Conservation (phyloP, 371 early-diverging fungal species). For the Blakeslea trispora region DNA sequence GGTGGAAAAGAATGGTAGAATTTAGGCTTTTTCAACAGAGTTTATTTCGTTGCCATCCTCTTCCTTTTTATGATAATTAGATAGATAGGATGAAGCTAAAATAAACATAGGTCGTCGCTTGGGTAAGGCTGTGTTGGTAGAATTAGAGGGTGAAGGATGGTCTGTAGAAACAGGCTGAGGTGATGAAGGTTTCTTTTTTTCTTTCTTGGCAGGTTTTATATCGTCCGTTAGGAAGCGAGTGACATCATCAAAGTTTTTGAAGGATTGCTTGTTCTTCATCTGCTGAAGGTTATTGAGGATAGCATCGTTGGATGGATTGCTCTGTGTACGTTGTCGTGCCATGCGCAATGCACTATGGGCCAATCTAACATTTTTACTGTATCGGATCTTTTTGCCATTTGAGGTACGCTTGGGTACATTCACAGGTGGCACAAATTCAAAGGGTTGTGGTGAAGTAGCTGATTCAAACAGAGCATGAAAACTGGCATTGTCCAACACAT, state of each 20-base stretch:
- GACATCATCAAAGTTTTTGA: slow-evolving; percentile 20
- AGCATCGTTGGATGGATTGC: slow-evolving; percentile 26
- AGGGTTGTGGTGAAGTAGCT: slow-evolving; percentile 18
- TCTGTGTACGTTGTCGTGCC: slow-evolving; percentile 33
- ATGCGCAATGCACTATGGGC: slow-evolving; percentile 42
- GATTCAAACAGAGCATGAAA: slow-evolving; percentile 6
- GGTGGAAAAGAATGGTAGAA: slow-evolving; percentile 18
- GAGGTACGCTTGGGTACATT: slow-evolving; percentile 39
- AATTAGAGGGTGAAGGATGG: background rate
- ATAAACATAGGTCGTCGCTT: slow-evolving; percentile 35
- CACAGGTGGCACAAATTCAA: slow-evolving; percentile 21
- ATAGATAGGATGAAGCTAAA: slow-evolving; percentile 29
- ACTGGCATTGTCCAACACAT: background rate
- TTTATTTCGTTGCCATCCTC: slow-evolving; percentile 2
- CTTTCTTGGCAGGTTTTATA: background rate
- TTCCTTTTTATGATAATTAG: slow-evolving; percentile 22
- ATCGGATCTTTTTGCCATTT: slow-evolving; percentile 47
- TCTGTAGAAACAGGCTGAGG: slow-evolving; percentile 4
- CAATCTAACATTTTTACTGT: slow-evolving; percentile 40
- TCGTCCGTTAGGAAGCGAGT: slow-evolving; percentile 18
- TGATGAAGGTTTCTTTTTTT: slow-evolving; percentile 7
- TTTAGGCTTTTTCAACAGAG: background rate
- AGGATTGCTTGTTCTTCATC: slow-evolving; percentile 19
- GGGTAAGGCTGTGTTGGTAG: slow-evolving; percentile 2
- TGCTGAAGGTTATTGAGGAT: slow-evolving; percentile 24